phyloP scores from a whole-genome alignment of 179 eudicot genomes.

The Vitellaria paradoxa region DNA sequence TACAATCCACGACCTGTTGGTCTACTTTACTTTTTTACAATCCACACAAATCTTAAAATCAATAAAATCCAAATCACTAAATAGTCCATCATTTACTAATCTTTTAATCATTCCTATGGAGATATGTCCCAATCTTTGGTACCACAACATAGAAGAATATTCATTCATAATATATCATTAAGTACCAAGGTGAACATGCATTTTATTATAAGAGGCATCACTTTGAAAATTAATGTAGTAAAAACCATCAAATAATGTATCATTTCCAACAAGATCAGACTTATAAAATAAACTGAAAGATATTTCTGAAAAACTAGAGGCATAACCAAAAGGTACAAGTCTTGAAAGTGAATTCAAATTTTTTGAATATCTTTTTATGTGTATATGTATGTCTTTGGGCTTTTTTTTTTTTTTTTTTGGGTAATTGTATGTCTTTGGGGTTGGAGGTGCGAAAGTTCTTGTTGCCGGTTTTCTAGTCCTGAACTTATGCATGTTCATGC shows the following conservation, averaged over 20 bases:
- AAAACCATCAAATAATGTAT: background rate
- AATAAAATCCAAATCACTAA: background rate
- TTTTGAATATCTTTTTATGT: background rate
- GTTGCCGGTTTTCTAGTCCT: too few relatives aligned
- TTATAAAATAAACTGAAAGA: conserved; percentile 6
- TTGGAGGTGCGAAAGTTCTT: too few relatives aligned
- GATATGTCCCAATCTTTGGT: conserved; percentile 17
- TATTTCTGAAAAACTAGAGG: conserved; percentile 6
- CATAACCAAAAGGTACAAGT: conserved; percentile 16
- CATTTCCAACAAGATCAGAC: background rate
- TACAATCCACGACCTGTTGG: too few relatives aligned
- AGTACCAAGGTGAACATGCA: background rate
- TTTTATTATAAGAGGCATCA: too few relatives aligned
- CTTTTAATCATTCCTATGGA: conserved; percentile 19
- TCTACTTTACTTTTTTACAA: too few relatives aligned
- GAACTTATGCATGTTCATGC: too few relatives aligned
- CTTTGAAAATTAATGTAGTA: background rate
- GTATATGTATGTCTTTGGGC: too few relatives aligned
- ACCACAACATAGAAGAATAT: conserved; percentile 15
- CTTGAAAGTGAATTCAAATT: conserved; percentile 15
- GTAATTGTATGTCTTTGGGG: too few relatives aligned
- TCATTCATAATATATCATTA: conserved; percentile 11
- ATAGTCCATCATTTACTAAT: conserved; percentile 18
- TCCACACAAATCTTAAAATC: too few relatives aligned
- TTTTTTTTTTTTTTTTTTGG: too few relatives aligned